Evolutionary conservation across 768 basidiomycete species (phyloP).

Genomic region (Calvatia gigantea): DNA sequence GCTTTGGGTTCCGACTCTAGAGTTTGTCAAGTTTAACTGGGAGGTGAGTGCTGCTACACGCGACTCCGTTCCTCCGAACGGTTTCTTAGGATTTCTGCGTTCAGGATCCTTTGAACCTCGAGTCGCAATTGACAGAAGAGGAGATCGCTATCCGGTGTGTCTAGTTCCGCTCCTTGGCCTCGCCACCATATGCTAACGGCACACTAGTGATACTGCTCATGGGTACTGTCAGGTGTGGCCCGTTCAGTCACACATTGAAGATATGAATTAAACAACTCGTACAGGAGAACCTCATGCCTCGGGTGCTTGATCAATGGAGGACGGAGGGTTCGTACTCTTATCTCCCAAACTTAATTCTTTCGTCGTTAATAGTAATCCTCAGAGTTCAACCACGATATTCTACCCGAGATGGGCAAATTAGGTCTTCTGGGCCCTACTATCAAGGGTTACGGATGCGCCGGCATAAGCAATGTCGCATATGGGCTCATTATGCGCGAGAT

Average conservation of each 20-base stretch:
- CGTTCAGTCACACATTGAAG: neutral
- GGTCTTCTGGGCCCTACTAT: conserved; percentile 93
- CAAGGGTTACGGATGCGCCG: conserved; percentile 90
- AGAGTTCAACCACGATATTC: conserved; percentile 76
- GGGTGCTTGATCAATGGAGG: conserved; percentile 84
- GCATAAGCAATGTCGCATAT: conserved; percentile 87
- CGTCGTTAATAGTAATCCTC: neutral
- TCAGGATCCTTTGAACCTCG: conserved; percentile 82
- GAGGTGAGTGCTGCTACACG: conserved; percentile 26
- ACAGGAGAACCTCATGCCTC: conserved; percentile 81
- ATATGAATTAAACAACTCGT: neutral
- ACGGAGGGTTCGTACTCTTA: conserved; percentile 62
- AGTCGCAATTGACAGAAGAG: conserved; percentile 82
- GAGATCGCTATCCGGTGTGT: conserved; percentile 83
- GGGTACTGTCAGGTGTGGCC: conserved; percentile 71
- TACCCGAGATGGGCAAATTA: conserved; percentile 90
- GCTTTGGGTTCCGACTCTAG: conserved; percentile 19
- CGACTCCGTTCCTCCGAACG: neutral
- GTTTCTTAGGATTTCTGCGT: neutral
- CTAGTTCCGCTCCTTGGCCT: neutral
- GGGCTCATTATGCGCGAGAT: conserved; percentile 93
- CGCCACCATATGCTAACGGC: conserved; percentile 8
- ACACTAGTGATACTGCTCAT: conserved; percentile 68
- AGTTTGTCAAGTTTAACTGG: conserved; percentile 41
- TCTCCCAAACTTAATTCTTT: neutral